Evolutionary conservation across 257 asterid genomes (phyloP).

Genomic region (Salvia rosmarinus): DNA sequence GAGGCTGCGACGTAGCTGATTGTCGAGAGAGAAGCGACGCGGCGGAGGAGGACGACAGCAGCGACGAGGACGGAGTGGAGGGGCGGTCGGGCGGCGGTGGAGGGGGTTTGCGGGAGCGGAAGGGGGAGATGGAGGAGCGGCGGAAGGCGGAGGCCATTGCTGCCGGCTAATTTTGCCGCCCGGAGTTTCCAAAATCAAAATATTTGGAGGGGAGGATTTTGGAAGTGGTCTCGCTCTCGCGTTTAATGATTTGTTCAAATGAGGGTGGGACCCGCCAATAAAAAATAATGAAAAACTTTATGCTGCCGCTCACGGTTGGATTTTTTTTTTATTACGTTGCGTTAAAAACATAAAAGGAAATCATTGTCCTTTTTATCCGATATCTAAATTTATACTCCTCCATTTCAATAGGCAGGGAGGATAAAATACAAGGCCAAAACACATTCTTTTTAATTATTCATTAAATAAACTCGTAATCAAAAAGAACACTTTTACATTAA

Average conservation of each 20-base stretch:
- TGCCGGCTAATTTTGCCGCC: conserved; percentile 52
- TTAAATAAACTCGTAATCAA: no score
- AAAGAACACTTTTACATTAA: no score
- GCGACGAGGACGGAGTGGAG: conserved; percentile 31
- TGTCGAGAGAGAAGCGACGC: conserved; percentile 30
- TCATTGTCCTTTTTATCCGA: no score
- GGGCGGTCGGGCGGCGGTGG: conserved; percentile 41
- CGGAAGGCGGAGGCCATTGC: conserved; percentile 43
- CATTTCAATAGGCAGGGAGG: no score
- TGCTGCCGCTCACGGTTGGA: no score
- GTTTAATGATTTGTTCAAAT: background rate
- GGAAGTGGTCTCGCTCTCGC: conserved; percentile 28
- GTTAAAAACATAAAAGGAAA: no score
- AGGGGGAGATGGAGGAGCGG: conserved; percentile 59
- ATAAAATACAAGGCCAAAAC: no score
- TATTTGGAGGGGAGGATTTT: conserved; percentile 31
- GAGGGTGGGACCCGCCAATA: conserved; percentile 25
- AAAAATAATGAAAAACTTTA: no score
- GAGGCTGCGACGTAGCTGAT: conserved; percentile 32
- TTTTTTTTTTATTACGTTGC: no score
- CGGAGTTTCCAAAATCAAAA: conserved; percentile 41
- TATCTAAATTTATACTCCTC: no score
- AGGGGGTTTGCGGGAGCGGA: conserved; percentile 52
- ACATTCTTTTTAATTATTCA: no score
- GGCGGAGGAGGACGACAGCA: conserved; percentile 37